These are phyloP conservation scores for Scutellaria baicalensis DNA, from an alignment of 257 asterid species.

Conservation along the genomic window DNA sequence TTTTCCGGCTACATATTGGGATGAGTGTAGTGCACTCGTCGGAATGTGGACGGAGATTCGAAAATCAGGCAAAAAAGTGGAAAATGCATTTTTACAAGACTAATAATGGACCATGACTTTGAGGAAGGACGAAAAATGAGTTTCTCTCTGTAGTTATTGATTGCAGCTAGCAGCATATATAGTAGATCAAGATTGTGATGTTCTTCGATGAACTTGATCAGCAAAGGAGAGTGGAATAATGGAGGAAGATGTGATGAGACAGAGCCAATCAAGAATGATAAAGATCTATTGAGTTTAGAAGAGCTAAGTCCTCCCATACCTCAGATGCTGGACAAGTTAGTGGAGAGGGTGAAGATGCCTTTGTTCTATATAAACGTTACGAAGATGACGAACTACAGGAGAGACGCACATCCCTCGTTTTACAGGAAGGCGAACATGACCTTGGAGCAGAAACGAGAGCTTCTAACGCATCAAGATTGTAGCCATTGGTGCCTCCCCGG, in stretches of 20 bases:
- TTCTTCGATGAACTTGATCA: neutral
- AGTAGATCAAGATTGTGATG: neutral
- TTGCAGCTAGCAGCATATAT: too few species aligned
- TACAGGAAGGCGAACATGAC: slow-evolving; percentile 45
- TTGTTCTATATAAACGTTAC: slow-evolving; percentile 54
- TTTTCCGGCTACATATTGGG: too few species aligned
- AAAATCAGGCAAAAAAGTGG: too few species aligned
- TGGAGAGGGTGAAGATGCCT: slow-evolving; percentile 35
- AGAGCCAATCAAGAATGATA: slow-evolving; percentile 43
- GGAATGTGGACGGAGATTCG: too few species aligned
- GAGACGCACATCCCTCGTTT: slow-evolving; percentile 67
- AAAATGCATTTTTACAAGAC: too few species aligned
- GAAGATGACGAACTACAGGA: slow-evolving; percentile 52
- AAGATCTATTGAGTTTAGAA: slow-evolving; percentile 32
- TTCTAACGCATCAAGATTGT: slow-evolving; percentile 50
- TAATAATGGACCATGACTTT: too few species aligned
- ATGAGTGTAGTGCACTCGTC: too few species aligned
- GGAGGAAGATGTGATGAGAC: slow-evolving; percentile 63
- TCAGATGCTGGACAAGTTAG: slow-evolving; percentile 37
- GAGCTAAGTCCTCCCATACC: slow-evolving; percentile 40
- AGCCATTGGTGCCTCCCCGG: slow-evolving; percentile 93
- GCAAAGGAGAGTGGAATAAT: slow-evolving; percentile 77
- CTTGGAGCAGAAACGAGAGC: slow-evolving; percentile 29
- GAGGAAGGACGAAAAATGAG: too few species aligned
- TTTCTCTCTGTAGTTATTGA: too few species aligned